Conservation (phyloP, 2,329 filamentous ascomycete genomes). For the Sphaerulina vaccinii region DNA sequence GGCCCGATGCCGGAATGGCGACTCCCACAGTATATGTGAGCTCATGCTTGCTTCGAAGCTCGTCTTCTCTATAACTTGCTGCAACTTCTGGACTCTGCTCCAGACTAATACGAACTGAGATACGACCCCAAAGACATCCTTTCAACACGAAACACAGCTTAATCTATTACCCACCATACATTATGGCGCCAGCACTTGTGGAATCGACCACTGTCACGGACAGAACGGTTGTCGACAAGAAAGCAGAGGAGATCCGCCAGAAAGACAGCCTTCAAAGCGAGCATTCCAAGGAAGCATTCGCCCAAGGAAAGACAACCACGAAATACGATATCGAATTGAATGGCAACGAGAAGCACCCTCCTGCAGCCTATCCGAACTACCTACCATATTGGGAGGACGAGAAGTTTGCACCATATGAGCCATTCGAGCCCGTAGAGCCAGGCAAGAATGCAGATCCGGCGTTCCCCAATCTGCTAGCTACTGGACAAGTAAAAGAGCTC, state of each 20-base stretch:
- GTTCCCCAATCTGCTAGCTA: constrained; percentile 66
- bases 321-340: constrained; percentile 54
- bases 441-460: constrained; percentile 70
- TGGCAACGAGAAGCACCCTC: constrained; percentile 53
- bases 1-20: constrained; percentile 26
- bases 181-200: constrained; percentile 47
- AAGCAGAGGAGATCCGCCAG: constrained; percentile 27
- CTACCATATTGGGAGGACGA: constrained; percentile 49
- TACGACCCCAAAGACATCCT: neutral
- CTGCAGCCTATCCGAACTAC: constrained; percentile 54
- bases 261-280: constrained; percentile 30
- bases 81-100: neutral
- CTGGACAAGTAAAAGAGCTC: constrained; percentile 55
- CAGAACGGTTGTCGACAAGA: constrained; percentile 19
- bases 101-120: neutral
- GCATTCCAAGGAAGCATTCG: constrained; percentile 46
- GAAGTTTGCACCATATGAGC: constrained; percentile 63
- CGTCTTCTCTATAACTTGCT: neutral
- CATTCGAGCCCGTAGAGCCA: constrained; percentile 72
- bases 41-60: neutral
- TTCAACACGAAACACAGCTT: neutral
- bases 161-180: neutral
- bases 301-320: constrained; percentile 43
- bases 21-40: constrained; percentile 18
- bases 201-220: constrained; percentile 34